Evolutionary conservation across 345 rosid species (phyloP), one percentile per base, ranked within the genome.

Genomic region (Gossypium stocksii): DNA sequence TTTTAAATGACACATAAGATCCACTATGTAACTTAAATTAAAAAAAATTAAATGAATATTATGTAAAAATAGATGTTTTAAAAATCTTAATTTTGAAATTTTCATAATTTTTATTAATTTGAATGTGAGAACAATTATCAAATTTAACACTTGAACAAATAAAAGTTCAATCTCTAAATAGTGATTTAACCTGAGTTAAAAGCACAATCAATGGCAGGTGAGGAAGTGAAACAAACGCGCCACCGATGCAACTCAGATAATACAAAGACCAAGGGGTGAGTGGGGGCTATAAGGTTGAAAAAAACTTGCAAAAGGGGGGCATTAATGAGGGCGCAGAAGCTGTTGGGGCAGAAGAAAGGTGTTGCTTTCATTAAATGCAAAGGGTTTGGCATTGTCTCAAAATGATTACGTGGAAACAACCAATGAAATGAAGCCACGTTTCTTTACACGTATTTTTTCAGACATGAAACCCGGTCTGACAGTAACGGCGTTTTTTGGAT

Each of bases 321-420:
- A 83, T 59, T 85, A 53, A 81, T 81, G 41, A 5, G 7, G 41
- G 7, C 41, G 5, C 41, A 34, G 41, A 34, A 34, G 41, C 41
- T 34, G 41, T 34, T 34, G 7, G 41, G 7, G 41, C 7, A 5
- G 41, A 5, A 34, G 41, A 34, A 34, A 34, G 7, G 41, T 34
- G 7, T 79, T 74, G 53, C 53, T 74, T 10, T 81, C 81, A 81
- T 81, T 83, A 51, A 83, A 83, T 74, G 85, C 80, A 0, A 0
- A 17, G 71, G 64, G 5, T 45, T 76, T 67, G 82, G 76, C 71
- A 0, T 61, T 57, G 74, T 52, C 70, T 52, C 14, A 0, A 34
- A 34, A 1, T 3, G 70, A 23, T 75, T 68, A 9, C 76, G 63
- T 75, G 71, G 34, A 62, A 2, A 12, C 41, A 0, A 2, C 82